Evolutionary conservation across 2,329 filamentous ascomycete genomes (phyloP), one percentile per base, ranked within the genome.

Genomic region (Macrophomina tecta): DNA sequence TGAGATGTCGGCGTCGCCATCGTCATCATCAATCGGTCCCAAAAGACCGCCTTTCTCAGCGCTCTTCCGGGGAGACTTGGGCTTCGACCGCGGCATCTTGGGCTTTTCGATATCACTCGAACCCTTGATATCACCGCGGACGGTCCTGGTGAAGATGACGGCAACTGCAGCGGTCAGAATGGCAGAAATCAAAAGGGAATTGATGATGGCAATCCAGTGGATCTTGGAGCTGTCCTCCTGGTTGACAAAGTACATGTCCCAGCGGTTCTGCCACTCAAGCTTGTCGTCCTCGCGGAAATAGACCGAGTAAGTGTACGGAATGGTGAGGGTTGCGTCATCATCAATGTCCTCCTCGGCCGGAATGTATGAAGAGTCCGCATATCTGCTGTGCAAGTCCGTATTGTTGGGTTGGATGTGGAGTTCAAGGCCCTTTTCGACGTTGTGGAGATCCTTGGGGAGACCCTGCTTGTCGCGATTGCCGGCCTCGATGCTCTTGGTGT

Each of bases 201-300:
- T 97, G 77, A 95, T 79, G 69, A 97, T 94, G 42, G 93, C 92
- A 66, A 97, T 84, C 91, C 92, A 96, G 76, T 97, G 93, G 30
- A 94, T 92, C 75, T 88, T 89, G 32, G 87, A 89, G 53, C 91
- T 91, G 71, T 94, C 91, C 67, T 92, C 90, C 75, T 95, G 91
- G 76, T 94, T 93, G 68, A 91, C 91, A 80, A 97, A 96, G 78
- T 96, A 97, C 65, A 94, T 82, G 73, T 96, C 91, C 93, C 93
- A 97, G 65, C 93, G 87, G 72, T 90, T 92, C 66, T 85, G 83
- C 93, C 93, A 97, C 70, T 95, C 92, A 61, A 96, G 83, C 23
- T 85, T 87, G 49, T 90, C 86, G 69, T 96, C 92, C 76, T 96
- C 91, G 62, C 92, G 89, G 81, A 93, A 97, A 79, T 95, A 96